Base-by-base conservation (phyloP, 1,284 basidiomycete species). In the Rugosomyces carneus region DNA sequence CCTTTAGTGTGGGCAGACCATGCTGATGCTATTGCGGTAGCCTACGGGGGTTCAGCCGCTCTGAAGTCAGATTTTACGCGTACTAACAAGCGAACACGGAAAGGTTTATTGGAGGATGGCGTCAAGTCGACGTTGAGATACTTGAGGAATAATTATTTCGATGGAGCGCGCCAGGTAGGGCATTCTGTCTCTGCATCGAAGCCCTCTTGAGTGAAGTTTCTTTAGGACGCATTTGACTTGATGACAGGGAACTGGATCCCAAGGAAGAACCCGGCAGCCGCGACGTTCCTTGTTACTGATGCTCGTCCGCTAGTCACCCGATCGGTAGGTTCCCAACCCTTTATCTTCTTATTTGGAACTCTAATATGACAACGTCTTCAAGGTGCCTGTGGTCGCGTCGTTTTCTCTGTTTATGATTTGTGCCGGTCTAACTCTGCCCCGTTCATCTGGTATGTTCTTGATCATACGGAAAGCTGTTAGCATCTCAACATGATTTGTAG, bases 1-100 rank as follows among this genome's bases (percentile, higher is more conserved):
- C n/a, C n/a, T n/a, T n/a, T 50, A 94, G 93, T 98, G 64, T 99
- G 96, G 96, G 89, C 96, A 16, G 91, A 99, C 61, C 95, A 99
- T 62, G 96, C 93, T 15, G 93, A 99, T 65, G 73, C 77, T 42
- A 89, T 99, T 53, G 87, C 93, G 1, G 83, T 78, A 49, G 93
- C 94, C 0, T 99, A 99, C 66, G 89, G 84, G 42, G 96, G 96
- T 19, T 95, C 94, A 18, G 94, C 91, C 11, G 96, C 96, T 1
- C 70, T 99, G 56, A 99, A 99, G 68, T 93, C 93, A 0, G 96
- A 99, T 67, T 98, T 93, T 63, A 99, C 94, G 7, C 76, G 92
- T 40, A 98, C 93, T 0, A 95, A 93, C 57, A 88, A 89, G 64
- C 79, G 94, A 18, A 92, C 91, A 2, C 80, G 73, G 43, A 79